Conservation (phyloP, 768 basidiomycete genomes). For the Polyporus arcularius region DNA sequence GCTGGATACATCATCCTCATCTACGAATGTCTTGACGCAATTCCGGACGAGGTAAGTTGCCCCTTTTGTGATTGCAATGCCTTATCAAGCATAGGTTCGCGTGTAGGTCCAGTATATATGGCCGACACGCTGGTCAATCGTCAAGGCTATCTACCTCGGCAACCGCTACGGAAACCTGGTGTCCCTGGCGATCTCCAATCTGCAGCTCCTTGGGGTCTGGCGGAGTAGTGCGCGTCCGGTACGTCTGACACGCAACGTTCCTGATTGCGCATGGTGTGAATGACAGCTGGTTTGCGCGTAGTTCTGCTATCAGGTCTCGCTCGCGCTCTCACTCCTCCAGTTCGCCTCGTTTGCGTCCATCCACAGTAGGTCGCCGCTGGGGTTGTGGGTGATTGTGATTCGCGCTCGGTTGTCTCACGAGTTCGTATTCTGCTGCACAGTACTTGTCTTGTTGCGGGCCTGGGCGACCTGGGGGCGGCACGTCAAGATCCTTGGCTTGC, state of each 20-base stretch:
- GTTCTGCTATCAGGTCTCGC: slow-evolving; percentile 13
- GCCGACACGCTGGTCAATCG: slow-evolving; percentile 17
- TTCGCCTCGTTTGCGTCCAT: slow-evolving; percentile 13
- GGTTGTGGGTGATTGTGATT: not conserved
- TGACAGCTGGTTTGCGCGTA: not conserved
- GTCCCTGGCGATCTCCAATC: not conserved
- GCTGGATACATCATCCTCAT: slow-evolving; percentile 15
- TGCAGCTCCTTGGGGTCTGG: slow-evolving; percentile 15
- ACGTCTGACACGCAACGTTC: not conserved
- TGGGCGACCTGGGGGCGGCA: slow-evolving; percentile 20
- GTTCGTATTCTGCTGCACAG: not conserved
- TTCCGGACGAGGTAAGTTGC: slow-evolving; percentile 12
- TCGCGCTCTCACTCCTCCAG: slow-evolving; percentile 10
- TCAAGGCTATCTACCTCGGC: slow-evolving; percentile 18
- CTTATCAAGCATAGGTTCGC: not conserved
- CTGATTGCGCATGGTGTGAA: not conserved
- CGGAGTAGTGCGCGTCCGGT: slow-evolving; percentile 1
- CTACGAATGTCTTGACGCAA: slow-evolving; percentile 6
- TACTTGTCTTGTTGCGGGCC: slow-evolving; percentile 17
- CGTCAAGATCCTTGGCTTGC: slow-evolving; percentile 6
- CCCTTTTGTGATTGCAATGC: not conserved
- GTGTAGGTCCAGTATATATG: slow-evolving; percentile 17
- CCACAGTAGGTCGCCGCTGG: slow-evolving; percentile 3
- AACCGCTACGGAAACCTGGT: slow-evolving; percentile 19
- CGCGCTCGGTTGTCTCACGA: not conserved